Base-by-base conservation (phyloP, 176 grass and related monocot species). In the Musa itinerans region DNA sequence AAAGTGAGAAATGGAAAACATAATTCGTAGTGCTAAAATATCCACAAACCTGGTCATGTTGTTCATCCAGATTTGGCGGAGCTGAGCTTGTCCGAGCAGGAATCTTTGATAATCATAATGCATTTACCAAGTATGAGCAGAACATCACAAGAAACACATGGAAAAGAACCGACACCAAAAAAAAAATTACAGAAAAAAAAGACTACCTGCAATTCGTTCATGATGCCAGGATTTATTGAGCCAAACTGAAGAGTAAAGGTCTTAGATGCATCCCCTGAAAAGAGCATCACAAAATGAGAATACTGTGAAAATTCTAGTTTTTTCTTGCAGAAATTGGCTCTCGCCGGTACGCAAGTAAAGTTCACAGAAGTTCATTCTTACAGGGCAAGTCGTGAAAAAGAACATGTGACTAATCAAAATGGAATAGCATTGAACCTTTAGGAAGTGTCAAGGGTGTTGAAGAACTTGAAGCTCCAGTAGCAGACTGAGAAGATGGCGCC, bases 61-160 rank as follows among this genome's bases (percentile, higher is more conserved):
- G 90, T 27, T 99, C 95, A 66, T 91, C 90, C 49, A 98, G 87
- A 82, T 98, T 98, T 17, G 95, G 95, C 81, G 95, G 95, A 79
- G 95, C 95, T 54, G 95, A 99, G 84, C 78, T 99, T 75, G 95
- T 99, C 76, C 95, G 83, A 52, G 95, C 88, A 84, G 95, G 95
- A 80, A 99, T 91, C 87, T 93, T 82, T 65, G 75, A 71, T 58
- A 71, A 71, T 43, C 19, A 58, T 61, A 71, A 34, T 71, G n/a
- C 10, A 61, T 79, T 24, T 34, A 54, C 62, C 64, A 16, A 10
- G 24, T 55, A n/a, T 54, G 9, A 53, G 51, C 1, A 68, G 10
- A 86, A 19, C 61, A 74, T 71, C 50, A 79, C 2, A 65, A 14
- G 57, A 83, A 22, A 53, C 10, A 78, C 50, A 27, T 51, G 50